Evolutionary conservation across 495 filamentous ascomycete species (phyloP), one percentile per base, ranked within the genome.

Genomic region (Entonaema liquescens): DNA sequence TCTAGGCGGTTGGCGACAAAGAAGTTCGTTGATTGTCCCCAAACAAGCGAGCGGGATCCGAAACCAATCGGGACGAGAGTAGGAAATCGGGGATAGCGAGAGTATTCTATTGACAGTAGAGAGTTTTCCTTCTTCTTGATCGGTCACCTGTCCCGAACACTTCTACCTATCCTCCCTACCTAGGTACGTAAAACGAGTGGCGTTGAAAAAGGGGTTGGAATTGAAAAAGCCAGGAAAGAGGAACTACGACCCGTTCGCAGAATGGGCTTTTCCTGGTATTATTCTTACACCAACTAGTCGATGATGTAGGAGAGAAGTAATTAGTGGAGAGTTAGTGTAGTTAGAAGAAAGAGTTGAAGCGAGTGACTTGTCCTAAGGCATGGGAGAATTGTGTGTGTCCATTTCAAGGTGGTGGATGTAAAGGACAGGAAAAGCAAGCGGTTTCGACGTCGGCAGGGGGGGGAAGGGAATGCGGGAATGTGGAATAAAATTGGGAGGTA

Each of bases 161-260:
- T 61, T 60, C 50, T 53, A 53, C 49, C 29, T 28, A 53, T 56
- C 53, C 53, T 35, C 29, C 28, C 29, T 35, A n/a, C n/a, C n/a
- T n/a, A n/a, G n/a, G n/a, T n/a, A 38, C 64, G 29, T 54, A 35
- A 66, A 68, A 62, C 70, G 70, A 73, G 65, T 58, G 70, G 60
- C 56, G 49, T 59, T 54, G 53, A 61, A 59, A 72, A 56, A 53
- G 47, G 69, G 59, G 54, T 49, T 56, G 60, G 49, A 58, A 58
- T 56, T 42, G 53, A 68, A 35, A 61, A 68, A 57, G 70, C 35
- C 64, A 55, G 59, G 42, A 55, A 53, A 52, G 15, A 42, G 26
- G 40, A 42, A 57, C n/a, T 42, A 21, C 23, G 31, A 73, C 70
- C 70, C 65, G 70, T 73, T 73, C 65, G 42, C 61, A 65, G 69